These are phyloP conservation scores for Erodium trifolium DNA, from an alignment of 441 rosid genomes.

Conservation along the genomic window DNA sequence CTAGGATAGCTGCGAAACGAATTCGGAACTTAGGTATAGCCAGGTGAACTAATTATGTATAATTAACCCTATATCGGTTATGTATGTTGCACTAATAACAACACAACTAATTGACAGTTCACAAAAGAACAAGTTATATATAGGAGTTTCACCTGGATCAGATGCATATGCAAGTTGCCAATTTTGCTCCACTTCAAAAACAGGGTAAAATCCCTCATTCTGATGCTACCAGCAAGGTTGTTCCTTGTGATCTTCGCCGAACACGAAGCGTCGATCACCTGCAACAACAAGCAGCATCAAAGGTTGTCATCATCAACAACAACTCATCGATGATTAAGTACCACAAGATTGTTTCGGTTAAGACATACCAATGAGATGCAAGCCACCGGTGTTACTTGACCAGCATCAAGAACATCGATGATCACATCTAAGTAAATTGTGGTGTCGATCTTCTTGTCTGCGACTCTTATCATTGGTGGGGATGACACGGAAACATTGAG, in stretches of 20 bases:
- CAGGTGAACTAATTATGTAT: too few species aligned
- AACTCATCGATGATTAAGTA: background rate
- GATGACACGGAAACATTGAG: constrained; percentile 46
- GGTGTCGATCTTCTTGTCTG: constrained; percentile 31
- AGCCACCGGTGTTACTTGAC: constrained; percentile 45
- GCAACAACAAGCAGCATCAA: constrained; percentile 20
- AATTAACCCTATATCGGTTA: background rate
- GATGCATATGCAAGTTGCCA: constrained; percentile 41
- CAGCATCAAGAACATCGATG: constrained; percentile 46
- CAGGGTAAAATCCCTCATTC: constrained; percentile 37
- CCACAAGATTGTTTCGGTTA: background rate
- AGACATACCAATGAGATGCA: constrained; percentile 53
- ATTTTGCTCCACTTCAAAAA: constrained; percentile 51
- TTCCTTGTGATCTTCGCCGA: constrained; percentile 39
- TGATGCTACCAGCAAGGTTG: constrained; percentile 45
- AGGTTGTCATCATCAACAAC: background rate
- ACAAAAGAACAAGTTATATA: too few species aligned
- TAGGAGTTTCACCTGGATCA: constrained; percentile 35
- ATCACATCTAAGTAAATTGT: constrained; percentile 44
- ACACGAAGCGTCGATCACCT: constrained; percentile 50
- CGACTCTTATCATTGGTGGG: constrained; percentile 47
- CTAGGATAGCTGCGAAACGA: too few species aligned
- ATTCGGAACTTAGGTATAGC: too few species aligned
- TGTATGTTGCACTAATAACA: background rate
- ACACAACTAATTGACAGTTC: too few species aligned